phyloP scores from a whole-genome alignment of 1,284 basidiomycete genomes.

The Ceratobasidium sp. region DNA sequence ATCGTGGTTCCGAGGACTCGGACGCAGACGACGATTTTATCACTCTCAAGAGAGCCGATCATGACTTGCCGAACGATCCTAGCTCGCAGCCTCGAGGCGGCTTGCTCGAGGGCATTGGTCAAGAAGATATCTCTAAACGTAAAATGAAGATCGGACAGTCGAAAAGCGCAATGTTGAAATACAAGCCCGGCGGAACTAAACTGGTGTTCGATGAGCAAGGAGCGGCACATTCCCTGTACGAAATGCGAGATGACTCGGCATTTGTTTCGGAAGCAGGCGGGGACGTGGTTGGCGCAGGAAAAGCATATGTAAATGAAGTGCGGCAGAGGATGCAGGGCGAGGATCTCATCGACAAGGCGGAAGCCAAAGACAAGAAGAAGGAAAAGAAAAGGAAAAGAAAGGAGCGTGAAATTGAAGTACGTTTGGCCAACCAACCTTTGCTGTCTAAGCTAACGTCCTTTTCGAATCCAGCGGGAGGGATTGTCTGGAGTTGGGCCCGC shows the following conservation, averaged over 20 bases:
- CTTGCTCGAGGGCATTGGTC: conserved; percentile 38
- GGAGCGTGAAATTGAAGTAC: conserved; percentile 69
- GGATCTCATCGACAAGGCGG: conserved; percentile 79
- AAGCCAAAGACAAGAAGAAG: conserved; percentile 85
- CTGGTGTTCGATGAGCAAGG: conserved; percentile 90
- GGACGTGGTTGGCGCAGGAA: conserved; percentile 71
- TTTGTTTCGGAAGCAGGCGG: conserved; percentile 64
- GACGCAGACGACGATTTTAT: conserved; percentile 87
- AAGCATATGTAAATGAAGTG: conserved; percentile 75
- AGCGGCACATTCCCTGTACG: conserved; percentile 78
- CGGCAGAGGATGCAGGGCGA: conserved; percentile 71
- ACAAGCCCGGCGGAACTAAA: conserved; percentile 65
- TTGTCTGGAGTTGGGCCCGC: conserved; percentile 43
- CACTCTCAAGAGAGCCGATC: conserved; percentile 89
- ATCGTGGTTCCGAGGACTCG: conserved; percentile 61
- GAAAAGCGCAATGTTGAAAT: conserved; percentile 77
- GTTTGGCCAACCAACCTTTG: conserved; percentile 44
- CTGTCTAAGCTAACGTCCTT: conserved; percentile 35
- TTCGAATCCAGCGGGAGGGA: not conserved
- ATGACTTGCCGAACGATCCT: conserved; percentile 61
- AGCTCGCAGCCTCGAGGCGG: not conserved
- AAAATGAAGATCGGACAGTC: conserved; percentile 76
- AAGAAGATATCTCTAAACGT: conserved; percentile 61
- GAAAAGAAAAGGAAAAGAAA: conserved; percentile 88
- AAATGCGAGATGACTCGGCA: conserved; percentile 74